Evolutionary conservation across 2,329 filamentous ascomycete species (phyloP), one percentile per base, ranked within the genome.

Genomic region (Venturiaceae sp.): DNA sequence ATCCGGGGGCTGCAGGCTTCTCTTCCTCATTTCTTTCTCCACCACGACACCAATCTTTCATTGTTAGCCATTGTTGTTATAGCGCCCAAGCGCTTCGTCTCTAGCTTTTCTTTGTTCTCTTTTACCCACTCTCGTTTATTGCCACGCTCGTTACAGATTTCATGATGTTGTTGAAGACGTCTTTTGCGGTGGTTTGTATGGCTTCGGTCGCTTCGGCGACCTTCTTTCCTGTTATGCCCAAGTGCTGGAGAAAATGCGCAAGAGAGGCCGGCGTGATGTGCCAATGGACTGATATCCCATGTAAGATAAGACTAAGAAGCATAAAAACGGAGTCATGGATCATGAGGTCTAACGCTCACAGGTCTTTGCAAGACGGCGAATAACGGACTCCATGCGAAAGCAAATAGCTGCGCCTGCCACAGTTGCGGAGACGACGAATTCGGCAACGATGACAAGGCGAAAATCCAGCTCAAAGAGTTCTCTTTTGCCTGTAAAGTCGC

Each of bases 211-310:
- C 32, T 16, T 53, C 52, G n/a, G 28, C 52, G 23, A 36, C 32
- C 19, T 53, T 53, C 32, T 11, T 34, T n/a, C 30, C 52, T 13
- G 7, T 46, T 7, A 44, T 46, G 54, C 54, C 55, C 9, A 21
- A 19, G 23, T 58, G 55, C 28, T 58, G 55, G 55, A 33, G 34
- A 13, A 58, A 52, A 47, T 58, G 55, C 34, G 55, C 55, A n/a
- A 39, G 55, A 32, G 30, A 58, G 33, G 55, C 55, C 5, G 55
- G 55, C 26, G 9, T 58, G 5, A 34, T 34, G 44, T 58, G 55
- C 23, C 39, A 52, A 5, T 58, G 55, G 55, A 5, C 28, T n/a
- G 55, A 58, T 28, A 41, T 53, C 7, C 28, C 44, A 5, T 58
- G 55, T 58, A 44, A 56, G 54, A 14, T 32, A 2, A 53, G 26